phyloP scores from a whole-genome alignment of 2,329 filamentous ascomycete species.

The Trichoderma koningiopsis region DNA sequence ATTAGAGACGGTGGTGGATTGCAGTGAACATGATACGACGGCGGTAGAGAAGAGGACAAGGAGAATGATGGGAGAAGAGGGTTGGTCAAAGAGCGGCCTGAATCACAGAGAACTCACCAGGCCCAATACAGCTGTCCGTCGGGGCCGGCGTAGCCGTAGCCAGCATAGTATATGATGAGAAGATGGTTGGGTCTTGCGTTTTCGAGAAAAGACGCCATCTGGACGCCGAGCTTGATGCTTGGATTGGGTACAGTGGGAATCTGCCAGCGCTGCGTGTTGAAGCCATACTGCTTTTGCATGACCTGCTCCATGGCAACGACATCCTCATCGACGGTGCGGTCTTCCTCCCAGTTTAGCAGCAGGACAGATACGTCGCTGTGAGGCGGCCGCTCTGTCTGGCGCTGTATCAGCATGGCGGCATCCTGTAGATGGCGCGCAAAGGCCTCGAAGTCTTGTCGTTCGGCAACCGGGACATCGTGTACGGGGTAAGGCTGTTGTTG shows the following conservation, averaged over 20 bases:
- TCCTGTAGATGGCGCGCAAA: slow-evolving; percentile 69
- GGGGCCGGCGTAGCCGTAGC: slow-evolving; percentile 59
- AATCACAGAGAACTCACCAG: slow-evolving; percentile 52
- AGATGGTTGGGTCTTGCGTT: slow-evolving; percentile 60
- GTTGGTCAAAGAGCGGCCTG: slow-evolving; percentile 19
- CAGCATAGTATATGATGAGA: slow-evolving; percentile 66
- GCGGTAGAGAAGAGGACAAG: slow-evolving; percentile 34
- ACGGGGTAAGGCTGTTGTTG: slow-evolving; percentile 40
- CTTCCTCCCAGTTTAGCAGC: slow-evolving; percentile 64
- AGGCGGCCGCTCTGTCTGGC: slow-evolving; percentile 60
- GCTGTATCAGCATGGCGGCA: slow-evolving; percentile 67
- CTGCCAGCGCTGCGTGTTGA: slow-evolving; percentile 60
- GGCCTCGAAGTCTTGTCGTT: slow-evolving; percentile 65
- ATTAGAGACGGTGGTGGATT: slow-evolving; percentile 11
- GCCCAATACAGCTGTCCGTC: slow-evolving; percentile 68
- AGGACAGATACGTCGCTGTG: slow-evolving; percentile 63
- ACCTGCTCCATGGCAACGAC: slow-evolving; percentile 58
- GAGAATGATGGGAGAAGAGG: slow-evolving; percentile 12
- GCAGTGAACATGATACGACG: slow-evolving; percentile 34
- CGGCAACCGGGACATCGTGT: slow-evolving; percentile 46
- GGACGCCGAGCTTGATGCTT: slow-evolving; percentile 62
- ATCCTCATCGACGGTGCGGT: slow-evolving; percentile 56
- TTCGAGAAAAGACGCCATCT: slow-evolving; percentile 62
- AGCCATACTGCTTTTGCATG: slow-evolving; percentile 62
- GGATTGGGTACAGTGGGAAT: slow-evolving; percentile 63